Conservation (phyloP, 1,284 basidiomycete genomes). For the Rhizopogon parksii region DNA sequence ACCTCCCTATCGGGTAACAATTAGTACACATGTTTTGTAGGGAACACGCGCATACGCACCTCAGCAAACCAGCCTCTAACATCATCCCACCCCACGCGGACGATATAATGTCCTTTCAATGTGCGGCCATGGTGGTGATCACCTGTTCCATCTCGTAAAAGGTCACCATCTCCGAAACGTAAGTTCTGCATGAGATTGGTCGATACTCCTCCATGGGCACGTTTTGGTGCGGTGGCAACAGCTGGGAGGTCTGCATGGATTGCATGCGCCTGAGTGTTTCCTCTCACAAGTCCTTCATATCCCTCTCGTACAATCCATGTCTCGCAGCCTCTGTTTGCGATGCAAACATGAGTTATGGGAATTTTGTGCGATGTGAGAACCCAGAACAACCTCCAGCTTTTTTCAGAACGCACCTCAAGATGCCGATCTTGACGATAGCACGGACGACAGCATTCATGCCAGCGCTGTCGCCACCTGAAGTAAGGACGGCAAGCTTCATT, state of each 20-base stretch:
- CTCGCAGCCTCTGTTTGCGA: constrained; percentile 71
- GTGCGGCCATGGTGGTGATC: constrained; percentile 59
- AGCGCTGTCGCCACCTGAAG: constrained; percentile 94
- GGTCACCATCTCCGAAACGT: constrained; percentile 86
- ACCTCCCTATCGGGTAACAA: constrained; percentile 60
- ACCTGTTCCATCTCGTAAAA: constrained; percentile 87
- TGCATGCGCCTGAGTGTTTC: constrained; percentile 44
- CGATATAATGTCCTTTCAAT: constrained; percentile 89
- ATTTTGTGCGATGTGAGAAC: constrained; percentile 5
- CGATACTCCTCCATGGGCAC: constrained; percentile 16
- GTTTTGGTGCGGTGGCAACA: constrained; percentile 15
- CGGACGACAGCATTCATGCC: constrained; percentile 96
- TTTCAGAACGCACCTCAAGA: constrained; percentile 58
- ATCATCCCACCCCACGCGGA: constrained; percentile 97
- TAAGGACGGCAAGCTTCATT: constrained; percentile 89
- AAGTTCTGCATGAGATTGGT: constrained; percentile 57
- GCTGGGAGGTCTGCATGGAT: constrained; percentile 16
- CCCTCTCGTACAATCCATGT: constrained; percentile 94
- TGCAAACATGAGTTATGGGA: neutral
- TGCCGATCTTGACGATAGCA: constrained; percentile 83
- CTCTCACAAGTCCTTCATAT: constrained; percentile 88
- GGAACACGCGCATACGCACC: constrained; percentile 35
- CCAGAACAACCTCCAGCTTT: neutral
- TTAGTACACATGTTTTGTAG: neutral
- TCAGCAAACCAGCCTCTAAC: constrained; percentile 92